Evolutionary conservation across 805 yeast species (phyloP).

Genomic region (Saccharomycopsis sp.): DNA sequence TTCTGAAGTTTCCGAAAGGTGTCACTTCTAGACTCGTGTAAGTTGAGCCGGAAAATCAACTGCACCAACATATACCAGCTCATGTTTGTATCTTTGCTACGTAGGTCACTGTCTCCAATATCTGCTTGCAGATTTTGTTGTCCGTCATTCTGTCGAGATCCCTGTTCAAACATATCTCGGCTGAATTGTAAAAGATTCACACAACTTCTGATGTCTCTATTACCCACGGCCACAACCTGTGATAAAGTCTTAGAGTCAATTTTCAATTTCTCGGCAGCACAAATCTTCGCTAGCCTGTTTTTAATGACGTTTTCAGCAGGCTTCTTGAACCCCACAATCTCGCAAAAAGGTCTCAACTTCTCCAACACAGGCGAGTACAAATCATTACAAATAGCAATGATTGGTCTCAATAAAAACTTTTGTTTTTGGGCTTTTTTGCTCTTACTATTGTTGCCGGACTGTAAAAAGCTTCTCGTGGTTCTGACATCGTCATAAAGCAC

Average conservation of each 20-base stretch:
- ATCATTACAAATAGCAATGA: slow-evolving; percentile 89
- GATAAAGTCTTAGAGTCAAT: slow-evolving; percentile 46
- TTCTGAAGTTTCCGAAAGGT: slow-evolving; percentile 44
- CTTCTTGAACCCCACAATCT: slow-evolving; percentile 58
- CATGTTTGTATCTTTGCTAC: slow-evolving; percentile 51
- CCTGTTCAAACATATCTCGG: slow-evolving; percentile 23
- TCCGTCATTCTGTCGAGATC: not conserved
- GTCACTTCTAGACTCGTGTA: slow-evolving; percentile 38
- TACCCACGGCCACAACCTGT: slow-evolving; percentile 62
- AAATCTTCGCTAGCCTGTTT: slow-evolving; percentile 44
- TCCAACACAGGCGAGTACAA: slow-evolving; percentile 71
- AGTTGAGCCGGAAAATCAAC: slow-evolving; percentile 47
- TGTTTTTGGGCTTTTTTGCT: slow-evolving; percentile 29
- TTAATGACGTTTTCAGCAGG: slow-evolving; percentile 44
- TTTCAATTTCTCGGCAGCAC: slow-evolving; percentile 31
- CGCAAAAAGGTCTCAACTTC: slow-evolving; percentile 64
- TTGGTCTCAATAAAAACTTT: slow-evolving; percentile 63
- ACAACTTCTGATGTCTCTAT: slow-evolving; percentile 82
- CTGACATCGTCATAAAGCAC: slow-evolving; percentile 50
- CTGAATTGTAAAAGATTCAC: slow-evolving; percentile 76
- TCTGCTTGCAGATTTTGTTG: slow-evolving; percentile 20
- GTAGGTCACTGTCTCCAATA: slow-evolving; percentile 23
- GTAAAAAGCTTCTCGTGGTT: slow-evolving; percentile 35
- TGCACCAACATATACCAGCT: slow-evolving; percentile 66
- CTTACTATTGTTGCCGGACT: slow-evolving; percentile 22